Percentiles rank a stretch among this genome's conserved stretches.
Evolutionary conservation across 169 alveolate genomes (phyloP).

Genomic region (Pseudocohnilembus persalinus): DNA sequence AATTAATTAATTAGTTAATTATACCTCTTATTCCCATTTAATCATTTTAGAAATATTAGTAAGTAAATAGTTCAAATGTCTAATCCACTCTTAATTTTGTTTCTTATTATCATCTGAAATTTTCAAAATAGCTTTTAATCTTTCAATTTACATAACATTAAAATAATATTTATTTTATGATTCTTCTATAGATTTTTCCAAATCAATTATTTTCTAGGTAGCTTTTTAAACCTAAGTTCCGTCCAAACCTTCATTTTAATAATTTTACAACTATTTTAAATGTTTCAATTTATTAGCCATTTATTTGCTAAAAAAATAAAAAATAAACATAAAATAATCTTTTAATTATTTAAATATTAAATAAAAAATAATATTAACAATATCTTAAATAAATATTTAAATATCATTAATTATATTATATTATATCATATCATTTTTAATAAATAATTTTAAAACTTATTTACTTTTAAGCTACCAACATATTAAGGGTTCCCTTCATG

Average conservation of each 20-base stretch:
- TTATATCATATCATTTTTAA: no score
- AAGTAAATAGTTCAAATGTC: conserved; percentile 37
- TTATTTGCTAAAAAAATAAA: conserved; percentile 5
- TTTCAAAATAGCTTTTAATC: conserved; percentile 34
- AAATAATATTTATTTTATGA: conserved; percentile 28
- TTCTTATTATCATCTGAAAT: conserved; percentile 41
- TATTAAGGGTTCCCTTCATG: conserved; percentile 29
- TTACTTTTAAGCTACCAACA: conserved; percentile 25
- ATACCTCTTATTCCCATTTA: conserved; percentile 32
- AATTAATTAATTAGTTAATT: conserved; percentile 8
- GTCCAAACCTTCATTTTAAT: conserved; percentile 26
- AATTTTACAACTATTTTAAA: conserved; percentile 8
- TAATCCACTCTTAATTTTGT: conserved; percentile 44
- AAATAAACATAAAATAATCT: neutral
- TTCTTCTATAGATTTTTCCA: conserved; percentile 3
- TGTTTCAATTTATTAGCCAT: conserved; percentile 25
- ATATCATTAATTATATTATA: no score
- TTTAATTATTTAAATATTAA: neutral
- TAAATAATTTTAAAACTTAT: no score
- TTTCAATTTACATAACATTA: conserved; percentile 21
- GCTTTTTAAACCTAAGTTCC: conserved; percentile 16
- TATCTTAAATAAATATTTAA: no score
- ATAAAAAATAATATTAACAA: no score
- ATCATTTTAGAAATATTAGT: conserved; percentile 31
- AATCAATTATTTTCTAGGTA: conserved; percentile 18